Evolutionary conservation across 805 yeast species (phyloP).

Genomic region (Saccharomycopsis fodiens): DNA sequence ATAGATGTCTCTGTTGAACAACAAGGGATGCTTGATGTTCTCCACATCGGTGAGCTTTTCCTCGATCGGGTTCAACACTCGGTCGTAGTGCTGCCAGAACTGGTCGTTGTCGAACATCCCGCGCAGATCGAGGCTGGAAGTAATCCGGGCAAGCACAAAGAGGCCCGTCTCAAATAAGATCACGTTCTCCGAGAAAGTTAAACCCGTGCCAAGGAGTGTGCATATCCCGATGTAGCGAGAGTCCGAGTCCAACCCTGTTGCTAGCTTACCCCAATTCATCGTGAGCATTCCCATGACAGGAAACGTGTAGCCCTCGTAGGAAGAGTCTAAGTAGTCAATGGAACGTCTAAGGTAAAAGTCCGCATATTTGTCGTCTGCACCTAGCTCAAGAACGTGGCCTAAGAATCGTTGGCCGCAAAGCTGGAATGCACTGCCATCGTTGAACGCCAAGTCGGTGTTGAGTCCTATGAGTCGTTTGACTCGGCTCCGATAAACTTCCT

Average conservation of each 20-base stretch:
- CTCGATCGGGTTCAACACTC: not conserved
- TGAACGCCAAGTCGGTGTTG: not conserved
- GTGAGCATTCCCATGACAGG: slow-evolving; percentile 3
- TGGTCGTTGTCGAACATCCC: slow-evolving; percentile 2
- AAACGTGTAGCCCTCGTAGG: not conserved
- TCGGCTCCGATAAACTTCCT: not conserved
- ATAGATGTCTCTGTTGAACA: not conserved
- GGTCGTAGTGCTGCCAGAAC: not conserved
- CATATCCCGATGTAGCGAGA: not conserved
- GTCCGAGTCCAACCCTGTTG: not conserved
- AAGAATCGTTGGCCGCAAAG: slow-evolving; percentile 7
- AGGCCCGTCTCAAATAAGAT: slow-evolving; percentile 6
- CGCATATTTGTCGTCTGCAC: slow-evolving; percentile 9
- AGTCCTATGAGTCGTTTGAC: slow-evolving; percentile 3
- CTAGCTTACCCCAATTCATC: slow-evolving; percentile 10
- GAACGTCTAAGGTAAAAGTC: slow-evolving; percentile 2
- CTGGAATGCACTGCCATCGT: slow-evolving; percentile 14
- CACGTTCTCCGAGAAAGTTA: slow-evolving; percentile 4
- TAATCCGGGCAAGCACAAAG: not conserved
- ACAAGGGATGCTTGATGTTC: not conserved
- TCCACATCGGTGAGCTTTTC: not conserved
- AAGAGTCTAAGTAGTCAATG: not conserved
- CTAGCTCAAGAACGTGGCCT: slow-evolving; percentile 9
- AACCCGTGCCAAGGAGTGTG: not conserved
- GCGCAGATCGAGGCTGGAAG: slow-evolving; percentile 1